Conservation (phyloP, 148 eudicot genomes). For the Hydrangea macrophylla region DNA sequence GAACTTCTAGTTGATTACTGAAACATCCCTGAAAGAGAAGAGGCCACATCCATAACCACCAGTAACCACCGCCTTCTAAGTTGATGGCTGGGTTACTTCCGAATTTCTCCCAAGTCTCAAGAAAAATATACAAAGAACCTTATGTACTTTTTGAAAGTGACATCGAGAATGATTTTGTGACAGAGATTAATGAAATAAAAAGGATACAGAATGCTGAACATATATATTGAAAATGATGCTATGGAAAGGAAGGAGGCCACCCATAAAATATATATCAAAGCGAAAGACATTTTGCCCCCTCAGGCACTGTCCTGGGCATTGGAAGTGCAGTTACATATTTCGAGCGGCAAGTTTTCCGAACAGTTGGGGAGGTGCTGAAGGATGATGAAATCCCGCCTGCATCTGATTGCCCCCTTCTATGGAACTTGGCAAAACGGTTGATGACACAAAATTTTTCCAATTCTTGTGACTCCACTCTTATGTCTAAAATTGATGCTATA, state of each 20-base stretch:
- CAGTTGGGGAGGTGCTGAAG: constrained; percentile 16
- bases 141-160: constrained; percentile 18
- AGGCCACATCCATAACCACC: neutral
- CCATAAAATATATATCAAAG: constrained; percentile 31
- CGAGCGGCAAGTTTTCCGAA: constrained; percentile 23
- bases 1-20: neutral
- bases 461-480: constrained; percentile 41
- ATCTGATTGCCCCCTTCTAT: constrained; percentile 22
- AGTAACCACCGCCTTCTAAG: neutral
- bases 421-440: constrained; percentile 59
- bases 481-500: constrained; percentile 28
- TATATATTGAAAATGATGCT: too few species aligned
- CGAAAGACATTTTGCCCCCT: constrained; percentile 41
- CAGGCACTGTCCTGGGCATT: constrained; percentile 42
- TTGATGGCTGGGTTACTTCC: constrained; percentile 8
- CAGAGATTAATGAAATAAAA: neutral
- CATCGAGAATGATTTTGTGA: too few species aligned
- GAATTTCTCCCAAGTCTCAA: constrained; percentile 6
- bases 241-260: neutral
- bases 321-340: constrained; percentile 41
- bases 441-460: constrained; percentile 48
- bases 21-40: neutral
- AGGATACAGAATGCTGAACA: neutral
- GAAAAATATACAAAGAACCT: constrained; percentile 18
- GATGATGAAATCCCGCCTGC: constrained; percentile 29